These are phyloP conservation scores for Pyrrhoderma lamaoense DNA, from an alignment of 1,284 basidiomycete species.

Conservation along the genomic window DNA sequence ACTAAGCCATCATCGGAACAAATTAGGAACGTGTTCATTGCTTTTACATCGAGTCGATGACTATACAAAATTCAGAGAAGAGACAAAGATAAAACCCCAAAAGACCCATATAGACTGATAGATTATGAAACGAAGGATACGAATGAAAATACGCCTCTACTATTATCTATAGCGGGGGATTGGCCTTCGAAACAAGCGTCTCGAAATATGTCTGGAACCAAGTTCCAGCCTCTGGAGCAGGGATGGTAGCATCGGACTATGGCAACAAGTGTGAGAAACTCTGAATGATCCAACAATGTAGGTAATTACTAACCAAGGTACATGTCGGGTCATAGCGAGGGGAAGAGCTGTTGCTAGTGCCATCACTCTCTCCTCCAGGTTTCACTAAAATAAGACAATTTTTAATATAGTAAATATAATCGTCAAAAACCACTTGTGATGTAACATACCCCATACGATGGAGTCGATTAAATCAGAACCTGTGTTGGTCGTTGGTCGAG, in stretches of 20 bases:
- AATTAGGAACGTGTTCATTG: not conserved
- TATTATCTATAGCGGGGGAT: constrained; percentile 41
- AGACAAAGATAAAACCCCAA: not conserved
- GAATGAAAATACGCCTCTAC: not conserved
- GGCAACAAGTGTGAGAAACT: constrained; percentile 5
- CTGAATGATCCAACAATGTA: constrained; percentile 1
- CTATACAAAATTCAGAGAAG: constrained; percentile 1
- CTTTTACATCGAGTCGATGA: not conserved
- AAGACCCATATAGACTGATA: not conserved
- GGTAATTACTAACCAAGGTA: constrained; percentile 33
- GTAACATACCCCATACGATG: constrained; percentile 43
- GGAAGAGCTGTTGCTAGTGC: constrained; percentile 52
- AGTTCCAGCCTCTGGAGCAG: constrained; percentile 53
- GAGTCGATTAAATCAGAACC: constrained; percentile 49
- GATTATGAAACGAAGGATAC: no score
- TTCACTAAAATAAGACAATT: constrained; percentile 39
- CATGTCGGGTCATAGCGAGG: constrained; percentile 52
- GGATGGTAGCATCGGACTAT: constrained; percentile 44
- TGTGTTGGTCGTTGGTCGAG: constrained; percentile 49
- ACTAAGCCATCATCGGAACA: not conserved
- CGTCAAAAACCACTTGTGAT: not conserved
- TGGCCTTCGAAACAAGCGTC: constrained; percentile 45
- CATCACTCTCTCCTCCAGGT: constrained; percentile 62
- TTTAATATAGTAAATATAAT: not conserved
- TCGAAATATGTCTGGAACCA: constrained; percentile 62